Conservation (phyloP, 495 filamentous ascomycete species). For the Penicillium silybi region DNA sequence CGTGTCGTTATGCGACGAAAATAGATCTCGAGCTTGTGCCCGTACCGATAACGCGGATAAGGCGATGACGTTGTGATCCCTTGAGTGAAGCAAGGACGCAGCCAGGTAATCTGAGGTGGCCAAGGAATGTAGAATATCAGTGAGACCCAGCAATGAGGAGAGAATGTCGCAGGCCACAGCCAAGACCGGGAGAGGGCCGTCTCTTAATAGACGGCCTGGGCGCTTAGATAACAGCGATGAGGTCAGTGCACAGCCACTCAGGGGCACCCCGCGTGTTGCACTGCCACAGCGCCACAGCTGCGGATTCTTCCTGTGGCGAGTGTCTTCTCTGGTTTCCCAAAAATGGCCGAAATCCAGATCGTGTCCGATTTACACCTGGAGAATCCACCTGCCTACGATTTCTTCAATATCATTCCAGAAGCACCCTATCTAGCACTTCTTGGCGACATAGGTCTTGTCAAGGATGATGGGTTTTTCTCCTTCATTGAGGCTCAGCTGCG, state of each 20-base stretch:
- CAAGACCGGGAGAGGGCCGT: conserved; percentile 14
- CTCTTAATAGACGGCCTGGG: conserved; percentile 19
- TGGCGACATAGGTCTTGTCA: conserved; percentile 52
- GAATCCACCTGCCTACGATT: conserved; percentile 39
- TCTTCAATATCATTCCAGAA: conserved; percentile 39
- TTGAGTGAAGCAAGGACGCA: not conserved
- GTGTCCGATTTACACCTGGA: conserved; percentile 59
- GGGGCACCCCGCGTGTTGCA: conserved; percentile 9
- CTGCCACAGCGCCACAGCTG: conserved; percentile 20
- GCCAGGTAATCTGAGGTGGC: not conserved
- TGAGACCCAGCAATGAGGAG: conserved; percentile 1
- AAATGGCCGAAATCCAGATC: conserved; percentile 40
- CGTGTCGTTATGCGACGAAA: not conserved
- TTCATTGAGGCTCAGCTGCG: conserved; percentile 46
- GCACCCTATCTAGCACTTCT: conserved; percentile 52
- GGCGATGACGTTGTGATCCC: conserved; percentile 13
- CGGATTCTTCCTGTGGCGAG: conserved; percentile 1
- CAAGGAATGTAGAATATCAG: not conserved
- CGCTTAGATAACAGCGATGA: conserved; percentile 25
- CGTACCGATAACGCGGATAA: conserved; percentile 11
- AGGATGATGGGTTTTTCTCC: conserved; percentile 33
- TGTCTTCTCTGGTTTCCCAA: not conserved
- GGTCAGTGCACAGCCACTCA: conserved; percentile 15
- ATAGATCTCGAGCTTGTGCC: conserved; percentile 2
- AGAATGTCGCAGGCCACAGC: conserved; percentile 3